These are phyloP conservation scores for Plasmodium inui DNA, from an alignment of 169 alveolate genomes.

Conservation along the genomic window DNA sequence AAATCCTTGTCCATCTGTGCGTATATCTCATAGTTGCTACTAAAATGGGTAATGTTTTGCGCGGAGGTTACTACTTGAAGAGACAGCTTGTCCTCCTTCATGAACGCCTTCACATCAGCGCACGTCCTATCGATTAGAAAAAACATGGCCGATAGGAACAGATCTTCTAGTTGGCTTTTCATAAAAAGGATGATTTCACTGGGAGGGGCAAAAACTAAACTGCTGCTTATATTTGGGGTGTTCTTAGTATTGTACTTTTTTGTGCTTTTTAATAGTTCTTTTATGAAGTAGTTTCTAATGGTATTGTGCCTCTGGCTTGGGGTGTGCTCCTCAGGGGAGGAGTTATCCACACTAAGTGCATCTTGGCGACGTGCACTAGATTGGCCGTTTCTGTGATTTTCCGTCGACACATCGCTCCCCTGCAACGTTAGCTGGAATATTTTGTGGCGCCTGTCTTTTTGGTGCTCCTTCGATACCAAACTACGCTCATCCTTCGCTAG, in stretches of 20 bases:
- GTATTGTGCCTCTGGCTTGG: not conserved
- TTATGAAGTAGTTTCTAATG: constrained; percentile 6
- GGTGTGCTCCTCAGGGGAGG: not conserved
- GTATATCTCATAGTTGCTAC: constrained; percentile 27
- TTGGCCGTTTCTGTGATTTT: not conserved
- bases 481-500: not conserved
- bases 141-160: constrained; percentile 38
- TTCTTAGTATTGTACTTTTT: not conserved
- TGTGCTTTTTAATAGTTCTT: not conserved
- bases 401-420: not conserved
- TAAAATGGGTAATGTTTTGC: constrained; percentile 46
- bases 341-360: not conserved
- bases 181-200: constrained; percentile 13
- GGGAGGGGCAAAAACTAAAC: not conserved
- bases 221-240: not conserved
- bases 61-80: constrained; percentile 29
- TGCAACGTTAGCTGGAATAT: not conserved
- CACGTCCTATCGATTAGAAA: constrained; percentile 10
- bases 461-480: constrained; percentile 9
- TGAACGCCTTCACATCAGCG: constrained; percentile 17
- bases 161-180: constrained; percentile 57
- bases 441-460: constrained; percentile 1
- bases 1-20: constrained; percentile 18
- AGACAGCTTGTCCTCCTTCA: constrained; percentile 38
- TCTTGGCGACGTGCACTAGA: not conserved